Evolutionary conservation across 2,329 filamentous ascomycete species (phyloP).

Genomic region (Ophiostoma sp.): DNA sequence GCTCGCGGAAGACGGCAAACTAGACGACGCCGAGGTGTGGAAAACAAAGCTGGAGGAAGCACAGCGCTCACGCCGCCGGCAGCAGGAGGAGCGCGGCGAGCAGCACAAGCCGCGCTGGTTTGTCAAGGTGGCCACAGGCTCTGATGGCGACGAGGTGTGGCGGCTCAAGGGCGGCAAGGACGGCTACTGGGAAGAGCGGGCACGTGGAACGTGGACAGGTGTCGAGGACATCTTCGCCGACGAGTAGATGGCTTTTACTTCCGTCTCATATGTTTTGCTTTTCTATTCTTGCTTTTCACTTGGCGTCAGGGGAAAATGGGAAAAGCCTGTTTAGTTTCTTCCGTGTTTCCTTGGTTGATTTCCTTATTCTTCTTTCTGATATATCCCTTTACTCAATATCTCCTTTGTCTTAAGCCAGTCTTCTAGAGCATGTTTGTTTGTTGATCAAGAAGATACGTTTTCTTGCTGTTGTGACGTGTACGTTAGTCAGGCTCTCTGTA

Average conservation of each 20-base stretch:
- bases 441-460: no score
- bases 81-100: conserved; percentile 69
- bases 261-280: neutral
- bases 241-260: neutral
- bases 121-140: conserved; percentile 56
- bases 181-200: conserved; percentile 88
- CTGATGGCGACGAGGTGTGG: conserved; percentile 64
- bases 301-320: conserved; percentile 15
- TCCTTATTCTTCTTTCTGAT: neutral
- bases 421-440: neutral
- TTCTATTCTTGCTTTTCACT: neutral
- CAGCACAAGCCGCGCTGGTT: conserved; percentile 80
- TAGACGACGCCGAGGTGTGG: conserved; percentile 76
- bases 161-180: conserved; percentile 73
- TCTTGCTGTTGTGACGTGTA: no score
- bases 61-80: conserved; percentile 68
- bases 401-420: neutral
- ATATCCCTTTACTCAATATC: neutral
- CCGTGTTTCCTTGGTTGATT: conserved; percentile 1
- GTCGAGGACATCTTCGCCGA: conserved; percentile 46
- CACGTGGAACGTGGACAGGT: conserved; percentile 59
- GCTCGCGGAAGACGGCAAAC: conserved; percentile 70
- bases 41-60: conserved; percentile 82
- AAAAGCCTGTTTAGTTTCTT: conserved; percentile 7
- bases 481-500: neutral